Conservation (phyloP, 208 protist genomes). For the Acanthamoeba triangularis region DNA sequence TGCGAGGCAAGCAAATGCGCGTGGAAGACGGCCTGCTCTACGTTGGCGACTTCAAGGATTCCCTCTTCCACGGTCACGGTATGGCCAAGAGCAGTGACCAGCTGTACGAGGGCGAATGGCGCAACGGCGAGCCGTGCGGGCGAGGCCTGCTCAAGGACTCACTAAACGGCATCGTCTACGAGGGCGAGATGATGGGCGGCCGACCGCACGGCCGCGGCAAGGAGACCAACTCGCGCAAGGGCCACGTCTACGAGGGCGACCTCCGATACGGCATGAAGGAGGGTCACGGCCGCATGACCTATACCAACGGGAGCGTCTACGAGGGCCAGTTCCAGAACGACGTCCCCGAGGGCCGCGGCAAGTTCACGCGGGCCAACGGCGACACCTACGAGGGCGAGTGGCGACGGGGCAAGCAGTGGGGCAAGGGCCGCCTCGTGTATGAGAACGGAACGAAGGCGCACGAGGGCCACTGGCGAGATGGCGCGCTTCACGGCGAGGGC, state of each 20-base stretch:
- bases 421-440: conserved; percentile 41
- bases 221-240: conserved; percentile 31
- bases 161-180: conserved; percentile 2
- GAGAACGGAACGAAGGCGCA: conserved; percentile 36
- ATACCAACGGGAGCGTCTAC: conserved; percentile 59
- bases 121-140: conserved; percentile 49
- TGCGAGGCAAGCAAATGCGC: conserved; percentile 64
- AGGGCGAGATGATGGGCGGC: conserved; percentile 70
- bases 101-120: conserved; percentile 55
- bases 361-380: conserved; percentile 43
- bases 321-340: conserved; percentile 74
- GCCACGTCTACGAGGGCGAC: conserved; percentile 62
- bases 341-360: conserved; percentile 53
- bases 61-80: conserved; percentile 52
- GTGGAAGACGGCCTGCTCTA: conserved; percentile 74
- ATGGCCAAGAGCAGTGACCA: conserved; percentile 45
- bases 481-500: conserved; percentile 45
- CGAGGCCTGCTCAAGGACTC: conserved; percentile 19
- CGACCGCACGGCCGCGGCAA: conserved; percentile 43
- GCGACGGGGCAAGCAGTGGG: conserved; percentile 55
- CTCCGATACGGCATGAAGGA: conserved; percentile 71
- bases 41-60: conserved; percentile 49
- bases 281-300: conserved; percentile 23
- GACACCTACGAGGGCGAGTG: conserved; percentile 72
- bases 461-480: conserved; percentile 50